These are phyloP conservation scores for Nakataea oryzae DNA, from an alignment of 2,329 filamentous ascomycete genomes.

Conservation along the genomic window DNA sequence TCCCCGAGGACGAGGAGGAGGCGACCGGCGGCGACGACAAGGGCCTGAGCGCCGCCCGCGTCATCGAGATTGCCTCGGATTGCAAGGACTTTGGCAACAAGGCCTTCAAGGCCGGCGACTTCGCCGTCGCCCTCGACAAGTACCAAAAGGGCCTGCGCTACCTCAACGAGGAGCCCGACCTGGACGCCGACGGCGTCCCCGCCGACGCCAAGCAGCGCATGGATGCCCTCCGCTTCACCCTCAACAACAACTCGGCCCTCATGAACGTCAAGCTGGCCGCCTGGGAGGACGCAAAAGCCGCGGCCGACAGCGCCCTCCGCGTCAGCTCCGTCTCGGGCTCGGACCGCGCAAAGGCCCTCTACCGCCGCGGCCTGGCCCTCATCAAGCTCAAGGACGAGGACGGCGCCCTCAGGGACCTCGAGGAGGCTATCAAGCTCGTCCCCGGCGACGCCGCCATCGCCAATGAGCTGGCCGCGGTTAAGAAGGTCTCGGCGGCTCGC, in stretches of 20 bases:
- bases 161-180: constrained; percentile 71
- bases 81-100: constrained; percentile 90
- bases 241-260: constrained; percentile 83
- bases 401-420: constrained; percentile 61
- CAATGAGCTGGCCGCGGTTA: constrained; percentile 67
- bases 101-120: constrained; percentile 74
- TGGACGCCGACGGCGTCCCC: constrained; percentile 52
- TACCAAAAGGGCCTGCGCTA: constrained; percentile 92
- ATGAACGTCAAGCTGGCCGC: constrained; percentile 70
- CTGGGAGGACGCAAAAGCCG: constrained; percentile 59
- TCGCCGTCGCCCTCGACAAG: constrained; percentile 67
- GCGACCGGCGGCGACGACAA: constrained; percentile 29
- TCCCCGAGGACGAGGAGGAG: constrained; percentile 67
- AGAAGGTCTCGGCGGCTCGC: constrained; percentile 62
- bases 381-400: constrained; percentile 78
- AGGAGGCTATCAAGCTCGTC: constrained; percentile 63
- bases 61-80: constrained; percentile 69
- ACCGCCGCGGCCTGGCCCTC: constrained; percentile 68
- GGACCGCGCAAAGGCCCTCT: constrained; percentile 84
- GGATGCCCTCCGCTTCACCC: constrained; percentile 65
- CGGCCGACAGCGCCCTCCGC: constrained; percentile 64
- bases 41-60: constrained; percentile 54
- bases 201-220: constrained; percentile 57
- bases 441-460: constrained; percentile 66
- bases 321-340: constrained; percentile 46